phyloP scores from a whole-genome alignment of 768 basidiomycete species.

The Tephrocybe sp. region DNA sequence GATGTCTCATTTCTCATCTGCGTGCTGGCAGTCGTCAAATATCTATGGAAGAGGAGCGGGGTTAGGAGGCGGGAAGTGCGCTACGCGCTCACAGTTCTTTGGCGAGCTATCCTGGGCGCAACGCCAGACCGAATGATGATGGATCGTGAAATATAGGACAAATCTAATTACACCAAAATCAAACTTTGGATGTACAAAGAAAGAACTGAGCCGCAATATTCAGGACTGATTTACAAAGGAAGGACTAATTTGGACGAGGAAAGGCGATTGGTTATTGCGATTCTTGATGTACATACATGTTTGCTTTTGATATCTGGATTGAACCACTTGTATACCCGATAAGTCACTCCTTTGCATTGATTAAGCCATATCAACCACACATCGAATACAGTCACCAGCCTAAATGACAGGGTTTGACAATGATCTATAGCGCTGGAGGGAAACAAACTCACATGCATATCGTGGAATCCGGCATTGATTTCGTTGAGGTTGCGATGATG shows the following conservation, averaged over 20 bases:
- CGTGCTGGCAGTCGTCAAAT: conserved; percentile 56
- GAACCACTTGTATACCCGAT: conserved; percentile 7
- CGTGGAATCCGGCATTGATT: conserved; percentile 87
- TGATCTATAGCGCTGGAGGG: background rate
- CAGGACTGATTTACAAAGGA: conserved; percentile 6
- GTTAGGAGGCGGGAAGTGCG: conserved; percentile 68
- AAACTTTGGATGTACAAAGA: background rate
- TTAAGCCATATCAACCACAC: conserved; percentile 88
- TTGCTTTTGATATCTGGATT: conserved; percentile 6
- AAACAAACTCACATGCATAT: conserved; percentile 85
- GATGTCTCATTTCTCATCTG: conserved; percentile 76
- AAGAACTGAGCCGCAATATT: too few species aligned
- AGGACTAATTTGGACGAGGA: conserved; percentile 7
- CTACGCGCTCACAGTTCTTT: conserved; percentile 63
- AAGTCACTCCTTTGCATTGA: background rate
- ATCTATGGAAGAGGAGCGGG: conserved; percentile 68
- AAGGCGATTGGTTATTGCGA: conserved; percentile 1
- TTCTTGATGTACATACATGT: conserved; percentile 14
- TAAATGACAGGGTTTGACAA: conserved; percentile 26
- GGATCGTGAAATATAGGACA: conserved; percentile 45
- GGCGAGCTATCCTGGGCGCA: conserved; percentile 69
- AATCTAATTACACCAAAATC: conserved; percentile 4
- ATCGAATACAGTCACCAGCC: conserved; percentile 90
- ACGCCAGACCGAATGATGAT: conserved; percentile 44
- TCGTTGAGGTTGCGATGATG: conserved; percentile 74